Evolutionary conservation across 345 rosid genomes (phyloP), one percentile per base, ranked within the genome.

Genomic region (Hevea brasiliensis): DNA sequence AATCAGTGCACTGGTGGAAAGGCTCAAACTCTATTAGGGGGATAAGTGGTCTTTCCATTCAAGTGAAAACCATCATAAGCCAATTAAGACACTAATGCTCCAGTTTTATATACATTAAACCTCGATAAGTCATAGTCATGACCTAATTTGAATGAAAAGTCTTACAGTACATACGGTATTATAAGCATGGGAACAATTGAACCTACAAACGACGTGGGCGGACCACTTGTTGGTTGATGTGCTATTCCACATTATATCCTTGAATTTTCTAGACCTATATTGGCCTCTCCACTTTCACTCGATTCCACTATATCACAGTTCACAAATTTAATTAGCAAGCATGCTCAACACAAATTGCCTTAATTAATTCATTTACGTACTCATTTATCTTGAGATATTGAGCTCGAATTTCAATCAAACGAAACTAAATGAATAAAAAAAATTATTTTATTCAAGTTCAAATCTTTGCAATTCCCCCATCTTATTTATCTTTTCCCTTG

Each of bases 221-320:
- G 18, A 35, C 41, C 77, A 67, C 77, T 67, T 47, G 7, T 20
- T 47, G 23, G 48, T 15, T 20, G n/a, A 58, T 57, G 48, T 48
- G 53, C 53, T 60, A 18, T 41, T 41, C 51, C 11, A 24, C 23
- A 6, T 50, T 2, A 50, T 11, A 48, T 50, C 54, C 45, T 24
- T 11, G 8, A 29, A 55, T 41, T 63, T 63, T 54, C 5, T 24
- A 44, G 13, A 7, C 27, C 12, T 40, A 29, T 62, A 35, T 61
- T 77, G 81, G 79, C 62, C 55, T 56, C 69, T 54, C 79, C 79
- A 81, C 84, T 77, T 57, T 8, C 6, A 56, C 56, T 70, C 53
- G 68, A 70, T 60, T 71, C 55, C 37, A 32, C 37, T 4, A 32
- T 60, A 58, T 7, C 24, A 40, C 9, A 54, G 58, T 35, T 23